Percentiles rank a stretch among this genome's conserved stretches.
phyloP scores from a whole-genome alignment of 306 rosid genomes.

The Comarum palustre region DNA sequence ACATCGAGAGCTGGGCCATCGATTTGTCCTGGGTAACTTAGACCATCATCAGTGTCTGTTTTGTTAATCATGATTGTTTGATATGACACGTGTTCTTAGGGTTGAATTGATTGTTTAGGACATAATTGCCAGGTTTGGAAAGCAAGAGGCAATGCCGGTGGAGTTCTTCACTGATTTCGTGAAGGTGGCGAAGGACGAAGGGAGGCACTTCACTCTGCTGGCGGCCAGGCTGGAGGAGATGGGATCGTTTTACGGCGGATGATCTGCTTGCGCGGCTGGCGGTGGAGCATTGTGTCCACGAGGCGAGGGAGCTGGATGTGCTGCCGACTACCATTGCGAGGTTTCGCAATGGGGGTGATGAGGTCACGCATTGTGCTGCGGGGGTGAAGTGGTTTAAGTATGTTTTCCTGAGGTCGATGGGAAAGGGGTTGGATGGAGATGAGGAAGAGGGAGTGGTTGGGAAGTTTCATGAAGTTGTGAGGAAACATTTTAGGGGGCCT shows the following conservation, averaged over 20 bases:
- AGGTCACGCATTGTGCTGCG: slow-evolving; percentile 77
- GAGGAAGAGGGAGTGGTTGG: slow-evolving; percentile 36
- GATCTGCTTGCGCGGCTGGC: slow-evolving; percentile 76
- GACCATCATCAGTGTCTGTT: too few relatives aligned
- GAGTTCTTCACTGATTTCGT: slow-evolving; percentile 81
- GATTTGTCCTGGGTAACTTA: slow-evolving; percentile 70
- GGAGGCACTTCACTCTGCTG: slow-evolving; percentile 73
- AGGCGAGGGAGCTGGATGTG: slow-evolving; percentile 89
- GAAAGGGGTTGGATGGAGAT: slow-evolving; percentile 13
- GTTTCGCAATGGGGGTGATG: slow-evolving; percentile 64
- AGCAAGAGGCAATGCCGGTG: slow-evolving; percentile 78
- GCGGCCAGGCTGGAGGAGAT: slow-evolving; percentile 68
- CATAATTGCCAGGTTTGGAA: slow-evolving; percentile 80
- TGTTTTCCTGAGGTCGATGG: slow-evolving; percentile 44
- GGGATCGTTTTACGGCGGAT: slow-evolving; percentile 71
- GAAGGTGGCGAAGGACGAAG: slow-evolving; percentile 88
- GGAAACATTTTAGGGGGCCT: slow-evolving; percentile 69
- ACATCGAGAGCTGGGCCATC: slow-evolving; percentile 90
- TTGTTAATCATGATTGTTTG: too few relatives aligned
- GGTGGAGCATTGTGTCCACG: slow-evolving; percentile 84
- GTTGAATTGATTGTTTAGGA: slow-evolving; percentile 37
- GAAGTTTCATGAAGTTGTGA: slow-evolving; percentile 68
- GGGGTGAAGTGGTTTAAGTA: slow-evolving; percentile 85
- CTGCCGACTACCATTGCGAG: slow-evolving; percentile 72
- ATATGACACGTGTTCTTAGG: background rate